Base-by-base conservation (phyloP, 768 basidiomycete species). In the Lactarius vividus region DNA sequence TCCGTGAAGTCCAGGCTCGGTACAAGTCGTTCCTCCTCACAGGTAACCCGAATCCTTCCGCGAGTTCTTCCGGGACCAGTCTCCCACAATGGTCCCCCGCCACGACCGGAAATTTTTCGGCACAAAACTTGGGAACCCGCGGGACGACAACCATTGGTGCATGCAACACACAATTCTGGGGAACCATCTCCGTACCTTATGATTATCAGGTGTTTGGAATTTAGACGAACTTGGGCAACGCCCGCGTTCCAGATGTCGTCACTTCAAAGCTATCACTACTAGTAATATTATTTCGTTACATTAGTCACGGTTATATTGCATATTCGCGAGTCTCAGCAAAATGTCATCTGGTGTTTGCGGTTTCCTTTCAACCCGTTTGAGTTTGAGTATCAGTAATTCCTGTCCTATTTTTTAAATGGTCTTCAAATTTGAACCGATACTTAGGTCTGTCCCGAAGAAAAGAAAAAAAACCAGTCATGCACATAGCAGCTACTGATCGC, bases 101-200 rank as follows among this genome's bases (percentile, higher is more conserved):
- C 6, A 82, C 82, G 0, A 73, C 81, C 16, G 77, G 77, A 46
- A 76, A 84, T 70, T 82, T 88, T 61, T 81, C 86, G 67, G 78
- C 89, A 20, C 76, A 88, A 58, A 76, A 82, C 61, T 78, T 93
- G 33, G 91, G 90, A 49, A 85, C 85, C 26, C 72, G 80, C 8
- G 86, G 83, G 58, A 72, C 80, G 65, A 81, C 80, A 3, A 69
- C 81, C 42, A 75, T 82, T 35, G 87, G 85, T 60, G 85, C 86
- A 16, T 92, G 90, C 72, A 79, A 78, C 63, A 82, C 85, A 29
- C 78, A 74, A 58, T 89, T 89, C 77, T 92, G 90, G 89, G 91
- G 91, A 26, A 69, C 75, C 11, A 75, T 71, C 20, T 13, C 20
- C 18, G 84, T 88, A 31, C 77, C 77, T 40, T 93, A 86, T 72